Percentiles rank a stretch among this genome's conserved stretches.
Evolutionary conservation across 257 asterid species (phyloP).

Genomic region (Nicotiana sylvestris): DNA sequence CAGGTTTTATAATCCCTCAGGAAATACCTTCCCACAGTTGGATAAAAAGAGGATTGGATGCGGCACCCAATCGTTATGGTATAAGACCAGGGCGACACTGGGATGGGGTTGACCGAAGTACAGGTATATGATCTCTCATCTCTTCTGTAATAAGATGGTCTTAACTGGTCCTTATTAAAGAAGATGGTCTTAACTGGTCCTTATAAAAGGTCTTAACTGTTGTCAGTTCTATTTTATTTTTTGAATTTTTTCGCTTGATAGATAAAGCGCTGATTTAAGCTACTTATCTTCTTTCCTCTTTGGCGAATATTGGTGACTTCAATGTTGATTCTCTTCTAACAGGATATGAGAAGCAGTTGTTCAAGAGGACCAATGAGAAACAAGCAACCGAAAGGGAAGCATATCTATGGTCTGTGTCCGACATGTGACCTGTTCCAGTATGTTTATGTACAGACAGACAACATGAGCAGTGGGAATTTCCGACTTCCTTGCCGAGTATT

Average conservation of each 20-base stretch:
- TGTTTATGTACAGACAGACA: not conserved
- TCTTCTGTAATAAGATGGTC: not conserved
- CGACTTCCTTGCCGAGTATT: too few species aligned
- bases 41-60: conserved; percentile 63
- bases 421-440: conserved; percentile 38
- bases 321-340: conserved; percentile 3
- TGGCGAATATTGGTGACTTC: not conserved
- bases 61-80: conserved; percentile 77
- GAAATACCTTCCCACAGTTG: conserved; percentile 78
- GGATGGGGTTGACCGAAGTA: conserved; percentile 95
- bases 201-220: not conserved
- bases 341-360: conserved; percentile 69
- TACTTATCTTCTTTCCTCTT: not conserved
- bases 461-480: too few species aligned
- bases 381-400: conserved; percentile 80
- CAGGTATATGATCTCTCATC: conserved; percentile 31
- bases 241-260: not conserved
- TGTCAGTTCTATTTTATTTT: not conserved
- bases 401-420: conserved; percentile 76
- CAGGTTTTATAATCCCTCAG: conserved; percentile 84
- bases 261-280: not conserved
- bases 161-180: too few species aligned
- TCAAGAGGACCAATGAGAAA: conserved; percentile 64
- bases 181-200: not conserved
- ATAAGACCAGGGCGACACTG: conserved; percentile 93